These are phyloP conservation scores for Noccaea caerulescens DNA, from an alignment of 345 rosid genomes.

Conservation along the genomic window DNA sequence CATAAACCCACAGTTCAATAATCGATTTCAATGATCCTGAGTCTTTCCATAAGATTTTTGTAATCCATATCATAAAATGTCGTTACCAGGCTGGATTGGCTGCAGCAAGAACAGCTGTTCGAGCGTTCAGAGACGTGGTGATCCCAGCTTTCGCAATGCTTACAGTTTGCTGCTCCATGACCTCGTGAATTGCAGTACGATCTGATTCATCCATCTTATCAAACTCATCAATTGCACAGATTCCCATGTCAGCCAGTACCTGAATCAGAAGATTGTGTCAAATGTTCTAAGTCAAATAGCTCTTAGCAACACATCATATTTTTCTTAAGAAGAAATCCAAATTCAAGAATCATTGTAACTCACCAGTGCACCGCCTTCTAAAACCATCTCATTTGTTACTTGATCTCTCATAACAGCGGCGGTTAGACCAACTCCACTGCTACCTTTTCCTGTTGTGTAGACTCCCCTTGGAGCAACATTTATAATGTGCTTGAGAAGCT, in stretches of 20 bases:
- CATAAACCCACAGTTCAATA: conserved; percentile 27
- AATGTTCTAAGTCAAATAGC: conserved; percentile 28
- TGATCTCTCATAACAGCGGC: conserved; percentile 98
- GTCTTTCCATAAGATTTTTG: not conserved
- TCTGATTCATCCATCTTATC: conserved; percentile 99
- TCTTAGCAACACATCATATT: conserved; percentile 9
- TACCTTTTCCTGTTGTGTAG: conserved; percentile 95
- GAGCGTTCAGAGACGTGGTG: conserved; percentile 92
- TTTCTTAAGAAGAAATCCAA: not conserved
- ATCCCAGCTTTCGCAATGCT: conserved; percentile 99
- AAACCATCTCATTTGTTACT: conserved; percentile 94
- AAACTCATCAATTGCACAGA: conserved; percentile 98
- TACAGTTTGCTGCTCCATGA: conserved; percentile 99
- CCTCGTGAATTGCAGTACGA: conserved; percentile 98
- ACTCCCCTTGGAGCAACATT: conserved; percentile 95
- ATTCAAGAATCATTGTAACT: conserved; percentile 35
- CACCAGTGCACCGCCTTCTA: conserved; percentile 99
- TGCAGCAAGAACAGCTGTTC: conserved; percentile 98
- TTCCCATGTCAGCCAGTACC: conserved; percentile 99
- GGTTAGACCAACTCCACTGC: conserved; percentile 99
- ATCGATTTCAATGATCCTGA: conserved; percentile 22
- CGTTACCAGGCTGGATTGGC: conserved; percentile 98
- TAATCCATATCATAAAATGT: conserved; percentile 3
- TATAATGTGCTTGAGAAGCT: conserved; percentile 97
- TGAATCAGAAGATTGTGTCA: conserved; percentile 44